Conservation (phyloP, 2,329 filamentous ascomycete species). For the Sporothrix inflata region DNA sequence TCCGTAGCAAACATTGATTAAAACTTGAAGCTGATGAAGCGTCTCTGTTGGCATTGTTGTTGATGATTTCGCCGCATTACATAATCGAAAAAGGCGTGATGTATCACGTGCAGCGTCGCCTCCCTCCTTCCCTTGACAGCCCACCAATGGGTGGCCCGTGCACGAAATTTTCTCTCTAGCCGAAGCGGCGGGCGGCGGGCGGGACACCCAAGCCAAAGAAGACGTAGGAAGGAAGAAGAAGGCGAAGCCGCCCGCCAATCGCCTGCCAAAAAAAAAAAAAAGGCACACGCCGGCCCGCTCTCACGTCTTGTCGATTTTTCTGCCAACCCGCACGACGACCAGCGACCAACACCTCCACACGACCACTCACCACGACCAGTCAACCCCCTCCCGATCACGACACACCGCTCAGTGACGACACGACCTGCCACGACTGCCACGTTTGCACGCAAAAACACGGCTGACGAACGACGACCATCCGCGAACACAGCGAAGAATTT, state of each 20-base stretch:
- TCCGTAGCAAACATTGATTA: too few relatives aligned
- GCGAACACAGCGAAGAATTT: not conserved
- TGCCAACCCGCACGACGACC: not conserved
- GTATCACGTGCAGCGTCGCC: not conserved
- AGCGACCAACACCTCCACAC: not conserved
- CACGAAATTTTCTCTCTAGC: conserved; percentile 28
- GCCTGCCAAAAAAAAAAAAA: conserved; percentile 1
- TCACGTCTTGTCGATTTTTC: conserved; percentile 6
- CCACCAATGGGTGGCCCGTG: conserved; percentile 21
- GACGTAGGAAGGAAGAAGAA: conserved; percentile 26
- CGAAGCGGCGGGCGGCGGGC: conserved; percentile 16
- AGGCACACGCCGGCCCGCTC: not conserved
- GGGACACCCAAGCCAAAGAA: conserved; percentile 12
- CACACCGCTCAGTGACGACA: not conserved
- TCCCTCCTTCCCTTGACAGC: not conserved
- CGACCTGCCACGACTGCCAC: not conserved
- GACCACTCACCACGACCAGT: not conserved
- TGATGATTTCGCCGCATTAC: not conserved
- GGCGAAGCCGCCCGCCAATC: not conserved
- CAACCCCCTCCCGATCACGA: not conserved
- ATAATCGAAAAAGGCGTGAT: not conserved
- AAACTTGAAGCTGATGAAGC: too few relatives aligned
- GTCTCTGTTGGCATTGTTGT: too few relatives aligned
- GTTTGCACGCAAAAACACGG: not conserved
- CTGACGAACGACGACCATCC: not conserved